Base-by-base conservation (phyloP, 1,284 basidiomycete species). In the Microbotryum silenes-acaulis region DNA sequence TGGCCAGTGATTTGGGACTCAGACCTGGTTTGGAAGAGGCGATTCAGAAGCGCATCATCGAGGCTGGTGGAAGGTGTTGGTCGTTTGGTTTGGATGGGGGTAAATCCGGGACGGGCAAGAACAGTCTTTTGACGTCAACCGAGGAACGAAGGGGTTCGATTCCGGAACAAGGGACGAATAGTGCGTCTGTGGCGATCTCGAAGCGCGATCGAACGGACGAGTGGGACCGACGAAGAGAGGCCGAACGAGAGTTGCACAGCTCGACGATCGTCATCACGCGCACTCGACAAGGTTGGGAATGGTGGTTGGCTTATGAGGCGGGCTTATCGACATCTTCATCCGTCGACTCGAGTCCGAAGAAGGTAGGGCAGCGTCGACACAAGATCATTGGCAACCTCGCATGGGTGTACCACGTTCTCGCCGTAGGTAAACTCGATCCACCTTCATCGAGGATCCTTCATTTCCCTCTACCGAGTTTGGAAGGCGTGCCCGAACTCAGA, bases 391-490 rank as follows among this genome's bases (percentile, higher is more conserved):
- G 85, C 5, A 89, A 85, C 0, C 77, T 91, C 2, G 78, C 83
- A 1, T 94, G 91, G 90, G 72, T 92, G 9, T 88, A 89, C 73
- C 83, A 85, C 71, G 85, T 89, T 5, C 80, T 89, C 57, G 79
- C 83, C 0, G 81, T 80, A 0, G 84, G 84, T 7, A 76, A 79
- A 0, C 72, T 89, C 7, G 78, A 82, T 6, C 78, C 83, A 9
- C 89, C 91, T 0, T 79, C 83, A 31, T 84, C 88, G 6, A 85
- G 81, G 53, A 74, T 84, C 6, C 72, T 84, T 6, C 82, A 85
- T 70, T 84, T 81, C 61, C 83, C 83, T 0, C 75, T 80, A 3
- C 81, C 81, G 0, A 48, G 57, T 3, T 21, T 45, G 9, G 23
- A 37, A n/a, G 61, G 62, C 31, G 44, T 70, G 6, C 59, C 58